Evolutionary conservation across 2,329 filamentous ascomycete species (phyloP), one percentile per base, ranked within the genome.

Genomic region (Alternaria triticina): DNA sequence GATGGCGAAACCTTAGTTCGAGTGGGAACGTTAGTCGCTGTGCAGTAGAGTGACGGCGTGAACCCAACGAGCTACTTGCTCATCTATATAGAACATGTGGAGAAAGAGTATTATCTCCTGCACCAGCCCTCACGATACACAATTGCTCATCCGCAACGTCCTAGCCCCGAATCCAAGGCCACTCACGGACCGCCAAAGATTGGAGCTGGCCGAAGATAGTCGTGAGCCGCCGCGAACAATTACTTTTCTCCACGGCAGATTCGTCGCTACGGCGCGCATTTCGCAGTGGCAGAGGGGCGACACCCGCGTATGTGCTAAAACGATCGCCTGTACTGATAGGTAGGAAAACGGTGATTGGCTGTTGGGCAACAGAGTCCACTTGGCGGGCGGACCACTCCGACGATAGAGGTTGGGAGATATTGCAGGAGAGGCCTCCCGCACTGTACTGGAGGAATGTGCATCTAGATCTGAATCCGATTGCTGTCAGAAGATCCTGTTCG

Each of bases 161-260:
- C 66, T 73, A 74, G 67, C 61, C 66, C 46, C 56, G 30, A 50
- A 44, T 49, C 62, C 61, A 67, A 68, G 66, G 61, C 64, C 54
- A 63, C 66, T 66, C 44, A 45, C 59, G 56, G 50, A 44, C 57
- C 64, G 67, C 65, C 64, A 65, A 60, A 46, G 36, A 65, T 61
- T 74, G 74, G 76, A 78, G 72, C 61, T 68, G 68, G 73, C 75
- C 74, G 74, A 74, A 50, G 60, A 54, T 65, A 62, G 65, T 74
- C 70, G 74, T 74, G 67, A 66, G 56, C 60, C 69, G 72, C 73
- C 74, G 73, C 51, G 44, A 71, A 58, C 43, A 61, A 62, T 54
- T 51, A 68, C 62, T 57, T 43, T 66, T 72, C 66, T 77, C 68
- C 72, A 75, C 70, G 70, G 70, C 62, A 63, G 30, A 66, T 28